A percentile compares a stretch with the other conserved stretches of the same genome.
Conservation (phyloP, 1,284 basidiomycete species). For the Xerocomus amazonicus region DNA sequence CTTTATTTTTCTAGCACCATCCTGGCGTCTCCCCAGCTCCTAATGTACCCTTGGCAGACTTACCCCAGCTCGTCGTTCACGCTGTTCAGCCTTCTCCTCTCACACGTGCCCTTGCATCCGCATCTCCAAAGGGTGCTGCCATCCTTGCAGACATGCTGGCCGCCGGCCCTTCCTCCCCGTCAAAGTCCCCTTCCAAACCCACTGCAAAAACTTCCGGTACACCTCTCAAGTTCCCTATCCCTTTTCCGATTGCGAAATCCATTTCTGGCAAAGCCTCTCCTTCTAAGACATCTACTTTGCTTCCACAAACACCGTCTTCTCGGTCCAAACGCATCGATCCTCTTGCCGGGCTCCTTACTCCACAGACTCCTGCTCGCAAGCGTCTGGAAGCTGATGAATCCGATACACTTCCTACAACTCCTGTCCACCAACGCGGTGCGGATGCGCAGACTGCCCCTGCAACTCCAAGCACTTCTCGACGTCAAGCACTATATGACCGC, state of each 20-base stretch:
- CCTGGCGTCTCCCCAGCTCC: constrained; percentile 43
- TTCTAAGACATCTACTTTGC: constrained; percentile 39
- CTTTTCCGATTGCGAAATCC: constrained; percentile 46
- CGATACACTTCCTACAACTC: constrained; percentile 56
- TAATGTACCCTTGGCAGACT: constrained; percentile 57
- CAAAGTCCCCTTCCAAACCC: constrained; percentile 46
- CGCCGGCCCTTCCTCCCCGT: constrained; percentile 45
- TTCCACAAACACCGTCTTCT: constrained; percentile 53
- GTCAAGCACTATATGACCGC: constrained; percentile 75
- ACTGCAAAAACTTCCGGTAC: constrained; percentile 8
- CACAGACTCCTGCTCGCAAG: constrained; percentile 48
- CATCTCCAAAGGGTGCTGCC: constrained; percentile 59
- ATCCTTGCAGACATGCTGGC: constrained; percentile 42
- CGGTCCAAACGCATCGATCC: constrained; percentile 36
- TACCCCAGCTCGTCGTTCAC: constrained; percentile 51
- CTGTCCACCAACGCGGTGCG: constrained; percentile 56
- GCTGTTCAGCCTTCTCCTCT: constrained; percentile 59
- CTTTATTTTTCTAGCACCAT: constrained; percentile 46
- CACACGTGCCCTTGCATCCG: constrained; percentile 64
- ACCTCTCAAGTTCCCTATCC: constrained; percentile 42
- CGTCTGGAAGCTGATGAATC: constrained; percentile 30
- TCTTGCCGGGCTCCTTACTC: constrained; percentile 38
- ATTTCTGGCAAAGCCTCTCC: constrained; percentile 38
- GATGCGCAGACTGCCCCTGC: constrained; percentile 52
- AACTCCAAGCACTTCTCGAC: constrained; percentile 69